Conservation (phyloP, 139 green algal species). For the Chlamydomonas schloesseri region DNA sequence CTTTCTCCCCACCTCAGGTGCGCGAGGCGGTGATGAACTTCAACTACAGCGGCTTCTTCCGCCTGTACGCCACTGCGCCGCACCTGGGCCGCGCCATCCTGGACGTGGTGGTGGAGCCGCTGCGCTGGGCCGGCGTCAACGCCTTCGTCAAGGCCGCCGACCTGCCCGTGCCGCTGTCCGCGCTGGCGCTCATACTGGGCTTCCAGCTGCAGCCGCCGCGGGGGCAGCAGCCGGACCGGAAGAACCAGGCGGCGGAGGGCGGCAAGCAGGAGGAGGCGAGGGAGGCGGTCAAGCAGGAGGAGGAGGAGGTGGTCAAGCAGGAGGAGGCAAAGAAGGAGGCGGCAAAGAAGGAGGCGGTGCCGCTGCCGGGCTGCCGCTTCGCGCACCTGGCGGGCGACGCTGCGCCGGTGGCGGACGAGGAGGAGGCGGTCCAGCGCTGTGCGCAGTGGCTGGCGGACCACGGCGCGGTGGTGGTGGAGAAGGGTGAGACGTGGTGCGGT, state of each 20-base stretch:
- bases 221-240: neutral
- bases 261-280: neutral
- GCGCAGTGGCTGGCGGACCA: slow-evolving; percentile 67
- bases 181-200: slow-evolving; percentile 69
- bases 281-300: neutral
- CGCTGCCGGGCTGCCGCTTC: slow-evolving; percentile 66
- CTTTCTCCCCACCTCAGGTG: too few relatives aligned
- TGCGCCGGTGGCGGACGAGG: slow-evolving; percentile 23
- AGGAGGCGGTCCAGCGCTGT: slow-evolving; percentile 42
- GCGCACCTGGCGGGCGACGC: slow-evolving; percentile 51
- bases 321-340: neutral
- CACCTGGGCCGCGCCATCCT: slow-evolving; percentile 79
- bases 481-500: slow-evolving; percentile 28
- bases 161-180: slow-evolving; percentile 65
- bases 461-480: slow-evolving; percentile 62
- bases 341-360: neutral
- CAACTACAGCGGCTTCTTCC: slow-evolving; percentile 75
- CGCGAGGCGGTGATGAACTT: slow-evolving; percentile 44
- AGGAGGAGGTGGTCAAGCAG: neutral
- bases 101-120: slow-evolving; percentile 64
- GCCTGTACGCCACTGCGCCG: slow-evolving; percentile 76
- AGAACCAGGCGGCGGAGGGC: neutral
- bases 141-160: slow-evolving; percentile 69
- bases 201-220: slow-evolving; percentile 57
- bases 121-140: slow-evolving; percentile 73